These are phyloP conservation scores for Platanthera zijinensis DNA, from an alignment of 106 monocot species.

Conservation along the genomic window DNA sequence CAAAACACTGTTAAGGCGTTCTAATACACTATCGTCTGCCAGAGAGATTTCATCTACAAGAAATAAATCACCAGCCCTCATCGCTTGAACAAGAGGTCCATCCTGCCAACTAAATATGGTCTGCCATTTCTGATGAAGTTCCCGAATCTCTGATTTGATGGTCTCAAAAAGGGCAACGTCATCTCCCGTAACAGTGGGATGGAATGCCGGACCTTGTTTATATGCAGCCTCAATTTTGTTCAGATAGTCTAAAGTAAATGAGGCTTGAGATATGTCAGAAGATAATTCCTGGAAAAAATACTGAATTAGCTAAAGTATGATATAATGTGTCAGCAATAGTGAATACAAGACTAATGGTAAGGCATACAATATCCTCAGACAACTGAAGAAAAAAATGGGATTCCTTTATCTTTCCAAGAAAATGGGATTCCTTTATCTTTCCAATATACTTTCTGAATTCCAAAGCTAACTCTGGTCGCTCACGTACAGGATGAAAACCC, in stretches of 20 bases:
- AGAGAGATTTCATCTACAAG: slow-evolving; percentile 96
- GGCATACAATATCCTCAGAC: slow-evolving; percentile 36
- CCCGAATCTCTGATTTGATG: slow-evolving; percentile 29
- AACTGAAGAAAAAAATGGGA: slow-evolving; percentile 34
- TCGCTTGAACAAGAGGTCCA: slow-evolving; percentile 93
- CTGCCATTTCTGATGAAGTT: slow-evolving; percentile 57
- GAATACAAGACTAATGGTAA: slow-evolving; percentile 1
- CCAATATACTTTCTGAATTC: slow-evolving; percentile 50
- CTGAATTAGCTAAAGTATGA: not conserved
- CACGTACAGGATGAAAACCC: slow-evolving; percentile 86
- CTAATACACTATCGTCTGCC: slow-evolving; percentile 98
- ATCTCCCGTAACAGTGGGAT: slow-evolving; percentile 24
- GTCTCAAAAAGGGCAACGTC: slow-evolving; percentile 44
- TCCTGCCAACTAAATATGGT: slow-evolving; percentile 88
- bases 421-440: slow-evolving; percentile 28
- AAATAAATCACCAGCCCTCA: slow-evolving; percentile 83
- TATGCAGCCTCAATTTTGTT: slow-evolving; percentile 23
- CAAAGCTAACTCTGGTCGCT: slow-evolving; percentile 45
- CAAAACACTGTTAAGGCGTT: slow-evolving; percentile 90
- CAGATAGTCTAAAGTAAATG: slow-evolving; percentile 34
- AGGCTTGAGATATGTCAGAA: slow-evolving; percentile 53
- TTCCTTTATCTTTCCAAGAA: slow-evolving; percentile 32
- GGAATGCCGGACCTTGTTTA: slow-evolving; percentile 7
- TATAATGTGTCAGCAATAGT: not conserved
- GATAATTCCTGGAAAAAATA: slow-evolving; percentile 37